Base-by-base conservation (phyloP, 2,329 filamentous ascomycete genomes). In the Scleromitrula shiraiana region DNA sequence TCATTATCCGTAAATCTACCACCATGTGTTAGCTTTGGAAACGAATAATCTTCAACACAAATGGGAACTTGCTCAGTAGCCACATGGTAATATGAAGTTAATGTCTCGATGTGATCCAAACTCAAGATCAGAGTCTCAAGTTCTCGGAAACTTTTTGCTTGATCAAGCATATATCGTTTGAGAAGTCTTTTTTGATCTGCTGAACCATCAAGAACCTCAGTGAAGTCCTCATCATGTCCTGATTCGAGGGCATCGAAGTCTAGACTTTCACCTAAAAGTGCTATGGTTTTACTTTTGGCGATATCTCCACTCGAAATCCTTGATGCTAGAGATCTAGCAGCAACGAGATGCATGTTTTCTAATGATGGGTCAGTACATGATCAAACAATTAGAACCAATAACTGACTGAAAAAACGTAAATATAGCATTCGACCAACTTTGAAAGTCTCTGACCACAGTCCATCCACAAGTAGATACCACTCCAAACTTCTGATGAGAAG, bases 361-460 rank as follows among this genome's bases (percentile, higher is more conserved):
- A 49, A 19, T 27, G 29, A 36, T 29, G 33, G 41, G 62, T 59
- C 54, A 57, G 49, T 45, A 39, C 29, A 15, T 26, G 20, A 39
- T 40, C 9, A 32, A 39, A 19, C 32, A 15, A 35, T 14, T 20
- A 19, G 12, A 41, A 43, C 39, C 40, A 20, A 39, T 33, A n/a
- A 76, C 88, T 73, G 78, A 94, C 88, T 76, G 39, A 95, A 74
- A 61, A 96, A 89, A 52, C 83, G 82, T 61, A 85, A 85, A 68
- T 95, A 88, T n/a, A 90, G 76, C 57, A 80, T 75, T 24, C 78
- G 77, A 35, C 88, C 81, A 48, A 80, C 73, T 15, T 71, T 67
- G 58, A 91, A 87, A 19, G 87, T 81, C 50, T 83, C 74, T 14
- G 75, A 71, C 82, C 84, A 90, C 46, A 85, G 75, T 10, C 78